A percentile compares a stretch with the other conserved stretches of the same genome.
phyloP scores from a whole-genome alignment of 345 rosid species.

The Lepidium didymum region DNA sequence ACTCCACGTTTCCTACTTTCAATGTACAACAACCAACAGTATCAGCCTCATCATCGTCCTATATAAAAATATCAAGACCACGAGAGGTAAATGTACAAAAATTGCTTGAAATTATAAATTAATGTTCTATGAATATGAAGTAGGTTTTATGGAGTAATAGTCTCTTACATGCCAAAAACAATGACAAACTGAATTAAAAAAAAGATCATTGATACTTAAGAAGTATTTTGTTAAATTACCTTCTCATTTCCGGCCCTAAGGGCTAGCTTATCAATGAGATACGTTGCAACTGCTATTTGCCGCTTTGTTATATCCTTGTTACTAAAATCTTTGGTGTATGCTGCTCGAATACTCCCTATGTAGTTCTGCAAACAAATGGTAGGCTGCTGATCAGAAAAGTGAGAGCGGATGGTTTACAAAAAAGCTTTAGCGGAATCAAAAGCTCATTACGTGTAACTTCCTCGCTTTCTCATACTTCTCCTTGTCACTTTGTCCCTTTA shows the following conservation, averaged over 20 bases:
- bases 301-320: constrained; percentile 58
- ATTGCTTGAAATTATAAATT: not conserved
- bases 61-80: constrained; percentile 1
- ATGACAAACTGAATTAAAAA: not conserved
- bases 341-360: constrained; percentile 71
- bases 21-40: constrained; percentile 99
- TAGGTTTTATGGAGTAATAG: not conserved
- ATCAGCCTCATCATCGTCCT: constrained; percentile 99
- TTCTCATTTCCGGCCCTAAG: constrained; percentile 99
- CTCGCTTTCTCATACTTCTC: constrained; percentile 99
- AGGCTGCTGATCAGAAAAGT: not conserved
- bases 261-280: constrained; percentile 95
- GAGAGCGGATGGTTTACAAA: not conserved
- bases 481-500: constrained; percentile 98
- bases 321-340: constrained; percentile 80
- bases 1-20: constrained; percentile 91
- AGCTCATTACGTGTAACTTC: constrained; percentile 61
- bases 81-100: constrained; percentile 5
- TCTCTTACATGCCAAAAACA: not conserved
- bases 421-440: not conserved
- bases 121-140: not conserved
- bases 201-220: not conserved
- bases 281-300: constrained; percentile 97
- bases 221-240: constrained; percentile 38
- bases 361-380: constrained; percentile 42